Evolutionary conservation across 805 yeast species (phyloP), one percentile per base, ranked within the genome.

Genomic region (Clavispora santaluciae): DNA sequence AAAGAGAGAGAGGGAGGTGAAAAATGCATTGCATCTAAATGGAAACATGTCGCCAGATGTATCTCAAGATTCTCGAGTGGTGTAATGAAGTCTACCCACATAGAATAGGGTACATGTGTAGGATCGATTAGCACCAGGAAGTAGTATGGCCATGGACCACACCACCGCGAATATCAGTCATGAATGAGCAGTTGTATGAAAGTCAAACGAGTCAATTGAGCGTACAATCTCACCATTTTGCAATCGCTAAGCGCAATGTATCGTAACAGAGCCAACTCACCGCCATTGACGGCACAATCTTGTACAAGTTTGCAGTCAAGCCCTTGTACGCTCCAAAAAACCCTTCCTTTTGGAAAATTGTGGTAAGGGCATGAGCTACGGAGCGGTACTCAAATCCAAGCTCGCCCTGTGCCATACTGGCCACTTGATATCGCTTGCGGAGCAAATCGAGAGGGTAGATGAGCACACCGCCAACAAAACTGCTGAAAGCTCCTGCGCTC

Each of bases 211-310:
- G 11, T n/a, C 25, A 23, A 23, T 9, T 23, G 25, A 23, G 11
- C 25, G 15, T 17, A 12, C 22, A 35, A n/a, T 18, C 7, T 26
- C 43, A 63, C 72, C 72, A 66, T 4, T 42, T 31, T 3, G 52
- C 57, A 16, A 70, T 59, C 20, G 47, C 42, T 10, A 57, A 85
- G 51, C 81, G 78, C 38, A 86, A 70, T 23, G 82, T 63, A 50
- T 95, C 98, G 60, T 79, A 83, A 46, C 86, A 79, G 51, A 89
- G 70, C 96, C 97, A 91, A 45, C 91, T 87, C 13, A 90, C 88
- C 4, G 98, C 98, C 90, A 93, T 91, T 11, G 93, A 81, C 0
- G 98, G 97, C 35, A 88, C 85, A 4, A 91, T 93, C 59, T 90
- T 91, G 70, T 86, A 82, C 59, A 87, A 70, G 56, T 88, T 88